Evolutionary conservation across 2,329 filamentous ascomycete genomes (phyloP).

Genomic region (Pochonia chlamydosporia): DNA sequence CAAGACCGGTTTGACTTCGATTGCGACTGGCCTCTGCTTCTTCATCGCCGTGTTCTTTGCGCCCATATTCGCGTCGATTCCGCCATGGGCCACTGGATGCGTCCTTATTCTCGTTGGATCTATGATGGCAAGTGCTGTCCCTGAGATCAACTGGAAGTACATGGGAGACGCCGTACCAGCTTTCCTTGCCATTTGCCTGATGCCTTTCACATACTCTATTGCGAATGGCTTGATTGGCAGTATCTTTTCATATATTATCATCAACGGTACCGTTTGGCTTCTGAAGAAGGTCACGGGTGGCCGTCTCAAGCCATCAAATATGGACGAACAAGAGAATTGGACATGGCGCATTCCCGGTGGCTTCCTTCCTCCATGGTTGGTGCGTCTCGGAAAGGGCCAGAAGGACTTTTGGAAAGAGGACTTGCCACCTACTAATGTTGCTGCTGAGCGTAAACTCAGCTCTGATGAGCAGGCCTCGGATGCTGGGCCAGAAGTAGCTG

Average conservation of each 20-base stretch:
- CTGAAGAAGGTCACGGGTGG: slow-evolving; percentile 62
- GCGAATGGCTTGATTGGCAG: slow-evolving; percentile 81
- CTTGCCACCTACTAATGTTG: slow-evolving; percentile 10
- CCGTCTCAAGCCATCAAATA: slow-evolving; percentile 67
- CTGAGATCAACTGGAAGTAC: slow-evolving; percentile 86
- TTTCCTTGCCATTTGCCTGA: slow-evolving; percentile 75
- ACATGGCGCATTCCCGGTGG: slow-evolving; percentile 72
- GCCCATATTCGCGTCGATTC: slow-evolving; percentile 84
- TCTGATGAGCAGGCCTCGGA: slow-evolving; percentile 13
- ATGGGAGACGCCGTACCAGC: slow-evolving; percentile 78
- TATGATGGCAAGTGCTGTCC: slow-evolving; percentile 74
- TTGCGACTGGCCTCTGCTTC: slow-evolving; percentile 75
- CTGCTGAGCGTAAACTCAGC: slow-evolving; percentile 11
- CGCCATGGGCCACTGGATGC: slow-evolving; percentile 82
- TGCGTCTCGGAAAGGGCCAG: slow-evolving; percentile 58
- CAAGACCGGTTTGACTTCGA: slow-evolving; percentile 76
- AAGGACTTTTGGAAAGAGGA: slow-evolving; percentile 63
- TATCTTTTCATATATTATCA: slow-evolving; percentile 67
- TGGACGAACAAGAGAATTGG: slow-evolving; percentile 74
- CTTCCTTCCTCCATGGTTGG: slow-evolving; percentile 68
- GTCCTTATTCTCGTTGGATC: slow-evolving; percentile 84
- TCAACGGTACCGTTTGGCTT: slow-evolving; percentile 68
- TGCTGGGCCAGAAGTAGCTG: neutral
- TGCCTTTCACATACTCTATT: slow-evolving; percentile 89
- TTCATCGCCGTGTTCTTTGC: slow-evolving; percentile 86